Evolutionary conservation across 768 basidiomycete genomes (phyloP).

Genomic region (Mycena maculata): DNA sequence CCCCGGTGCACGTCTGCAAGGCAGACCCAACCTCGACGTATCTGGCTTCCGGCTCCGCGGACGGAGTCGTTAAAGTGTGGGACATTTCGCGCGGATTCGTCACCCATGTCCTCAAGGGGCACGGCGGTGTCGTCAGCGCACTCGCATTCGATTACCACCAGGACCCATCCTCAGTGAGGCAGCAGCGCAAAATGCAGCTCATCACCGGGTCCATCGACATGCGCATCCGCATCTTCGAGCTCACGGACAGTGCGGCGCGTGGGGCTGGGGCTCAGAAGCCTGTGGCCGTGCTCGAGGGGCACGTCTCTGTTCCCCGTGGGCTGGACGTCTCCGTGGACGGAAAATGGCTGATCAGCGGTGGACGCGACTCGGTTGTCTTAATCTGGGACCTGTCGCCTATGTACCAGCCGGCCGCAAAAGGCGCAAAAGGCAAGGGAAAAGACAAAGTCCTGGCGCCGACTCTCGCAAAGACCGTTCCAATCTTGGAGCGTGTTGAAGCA

Average conservation of each 20-base stretch:
- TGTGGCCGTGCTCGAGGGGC: constrained; percentile 89
- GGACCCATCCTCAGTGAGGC: constrained; percentile 61
- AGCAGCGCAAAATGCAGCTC: constrained; percentile 74
- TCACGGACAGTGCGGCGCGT: constrained; percentile 72
- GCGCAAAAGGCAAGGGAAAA: constrained; percentile 63
- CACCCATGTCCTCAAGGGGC: constrained; percentile 95
- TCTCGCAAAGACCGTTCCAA: constrained; percentile 82
- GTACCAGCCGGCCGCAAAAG: constrained; percentile 38
- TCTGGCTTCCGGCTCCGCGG: constrained; percentile 95
- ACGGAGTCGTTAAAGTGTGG: constrained; percentile 98
- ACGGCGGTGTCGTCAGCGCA: constrained; percentile 97
- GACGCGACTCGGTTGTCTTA: constrained; percentile 91
- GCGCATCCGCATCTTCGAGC: constrained; percentile 91
- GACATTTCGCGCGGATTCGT: constrained; percentile 87
- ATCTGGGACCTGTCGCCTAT: constrained; percentile 85
- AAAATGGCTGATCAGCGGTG: constrained; percentile 90
- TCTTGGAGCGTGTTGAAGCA: constrained; percentile 89
- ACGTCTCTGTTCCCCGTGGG: constrained; percentile 93
- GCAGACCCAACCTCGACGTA: constrained; percentile 89
- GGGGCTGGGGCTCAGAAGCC: constrained; percentile 70
- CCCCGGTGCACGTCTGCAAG: constrained; percentile 91
- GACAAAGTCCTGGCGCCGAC: constrained; percentile 65
- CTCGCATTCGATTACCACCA: constrained; percentile 85
- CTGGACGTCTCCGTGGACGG: constrained; percentile 89
- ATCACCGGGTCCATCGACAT: constrained; percentile 94